Conservation (phyloP, 2,329 filamentous ascomycete genomes). For the Pseudocercospora fuligena region DNA sequence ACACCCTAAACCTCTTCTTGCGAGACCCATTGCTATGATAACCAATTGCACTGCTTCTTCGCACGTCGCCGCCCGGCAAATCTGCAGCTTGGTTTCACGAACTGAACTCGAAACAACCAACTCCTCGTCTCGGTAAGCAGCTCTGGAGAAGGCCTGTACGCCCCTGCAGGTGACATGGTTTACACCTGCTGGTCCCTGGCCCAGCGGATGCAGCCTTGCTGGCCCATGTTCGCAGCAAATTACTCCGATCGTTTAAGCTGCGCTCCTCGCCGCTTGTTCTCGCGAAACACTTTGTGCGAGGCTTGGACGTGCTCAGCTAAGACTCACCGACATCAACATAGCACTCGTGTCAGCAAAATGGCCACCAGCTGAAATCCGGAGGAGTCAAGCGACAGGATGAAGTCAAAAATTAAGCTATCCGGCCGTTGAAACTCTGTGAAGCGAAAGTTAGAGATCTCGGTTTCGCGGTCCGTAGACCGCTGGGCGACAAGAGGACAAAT, state of each 20-base stretch:
- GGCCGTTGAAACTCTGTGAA: neutral
- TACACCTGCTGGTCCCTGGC: neutral
- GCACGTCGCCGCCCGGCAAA: neutral
- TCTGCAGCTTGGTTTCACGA: conserved; percentile 1
- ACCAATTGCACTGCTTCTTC: neutral
- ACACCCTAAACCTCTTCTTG: neutral
- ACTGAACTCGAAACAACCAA: neutral
- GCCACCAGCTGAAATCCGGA: neutral
- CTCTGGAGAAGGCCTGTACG: neutral
- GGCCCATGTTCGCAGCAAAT: neutral
- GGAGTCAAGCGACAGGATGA: neutral
- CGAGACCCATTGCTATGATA: neutral
- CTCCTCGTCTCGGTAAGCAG: neutral
- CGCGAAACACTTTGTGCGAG: neutral
- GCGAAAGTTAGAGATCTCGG: neutral
- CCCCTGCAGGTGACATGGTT: neutral
- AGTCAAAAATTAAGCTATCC: neutral
- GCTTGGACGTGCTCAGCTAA: neutral
- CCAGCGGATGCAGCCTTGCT: neutral
- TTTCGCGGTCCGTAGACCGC: neutral
- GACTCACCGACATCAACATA: neutral
- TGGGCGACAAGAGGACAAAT: too few relatives aligned
- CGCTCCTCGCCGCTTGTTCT: neutral
- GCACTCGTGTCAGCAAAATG: neutral
- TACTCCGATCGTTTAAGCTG: neutral